These are phyloP conservation scores for Blepharisma japonicum DNA, from an alignment of 73 alveolate genomes.

Conservation along the genomic window DNA sequence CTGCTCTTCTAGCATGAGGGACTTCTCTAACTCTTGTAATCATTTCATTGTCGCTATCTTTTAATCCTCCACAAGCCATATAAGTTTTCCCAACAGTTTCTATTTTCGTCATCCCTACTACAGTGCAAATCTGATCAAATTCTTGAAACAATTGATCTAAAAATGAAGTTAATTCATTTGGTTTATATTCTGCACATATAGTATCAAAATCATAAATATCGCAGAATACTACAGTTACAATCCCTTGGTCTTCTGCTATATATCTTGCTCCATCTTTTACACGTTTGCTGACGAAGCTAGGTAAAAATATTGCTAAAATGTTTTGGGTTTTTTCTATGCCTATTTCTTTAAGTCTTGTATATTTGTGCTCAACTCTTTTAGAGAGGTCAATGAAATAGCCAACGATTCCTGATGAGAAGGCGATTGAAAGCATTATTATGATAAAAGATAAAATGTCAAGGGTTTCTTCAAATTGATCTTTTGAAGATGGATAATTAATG, in stretches of 20 bases:
- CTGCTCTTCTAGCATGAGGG: conserved; percentile 11
- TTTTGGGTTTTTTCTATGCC: conserved; percentile 43
- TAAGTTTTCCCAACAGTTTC: conserved; percentile 91
- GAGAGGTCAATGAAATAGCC: neutral
- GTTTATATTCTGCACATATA: conserved; percentile 32
- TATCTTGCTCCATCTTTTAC: conserved; percentile 60
- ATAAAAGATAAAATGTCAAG: neutral
- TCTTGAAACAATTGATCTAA: conserved; percentile 40
- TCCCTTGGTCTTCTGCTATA: conserved; percentile 67
- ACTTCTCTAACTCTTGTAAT: neutral
- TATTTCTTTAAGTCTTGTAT: neutral
- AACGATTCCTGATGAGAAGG: neutral
- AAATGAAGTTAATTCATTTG: conserved; percentile 38
- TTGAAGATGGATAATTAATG: neutral
- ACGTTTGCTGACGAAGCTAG: conserved; percentile 68
- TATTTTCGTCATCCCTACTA: conserved; percentile 48
- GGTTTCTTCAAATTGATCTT: no score
- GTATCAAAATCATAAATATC: conserved; percentile 66
- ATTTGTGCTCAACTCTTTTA: conserved; percentile 11
- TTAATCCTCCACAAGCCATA: conserved; percentile 89
- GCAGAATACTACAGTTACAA: conserved; percentile 68
- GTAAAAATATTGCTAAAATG: conserved; percentile 59
- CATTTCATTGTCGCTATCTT: conserved; percentile 48
- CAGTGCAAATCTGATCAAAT: conserved; percentile 41
- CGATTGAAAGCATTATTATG: neutral